phyloP scores from a whole-genome alignment of 192 early-diverging fungal genomes.

The Spizellomyces punctatus region DNA sequence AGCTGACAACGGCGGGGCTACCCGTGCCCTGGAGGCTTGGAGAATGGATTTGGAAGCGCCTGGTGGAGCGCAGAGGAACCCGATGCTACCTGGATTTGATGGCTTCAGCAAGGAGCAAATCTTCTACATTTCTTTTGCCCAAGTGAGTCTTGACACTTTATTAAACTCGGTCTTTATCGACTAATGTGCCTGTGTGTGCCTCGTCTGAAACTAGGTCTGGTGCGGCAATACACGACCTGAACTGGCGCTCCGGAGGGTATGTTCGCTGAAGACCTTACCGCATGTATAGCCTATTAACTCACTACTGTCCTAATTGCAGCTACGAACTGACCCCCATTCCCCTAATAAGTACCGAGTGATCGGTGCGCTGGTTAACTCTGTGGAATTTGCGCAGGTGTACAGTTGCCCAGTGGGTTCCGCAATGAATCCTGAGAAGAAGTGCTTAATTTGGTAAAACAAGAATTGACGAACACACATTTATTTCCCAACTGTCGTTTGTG shows the following conservation, averaged over 20 bases:
- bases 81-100: slow-evolving; percentile 41
- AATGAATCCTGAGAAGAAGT: slow-evolving; percentile 68
- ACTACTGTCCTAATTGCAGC: no score
- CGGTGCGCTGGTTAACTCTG: slow-evolving; percentile 67
- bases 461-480: no score
- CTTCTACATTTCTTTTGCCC: slow-evolving; percentile 48
- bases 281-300: not conserved
- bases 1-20: slow-evolving; percentile 70
- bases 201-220: slow-evolving; percentile 35
- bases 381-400: slow-evolving; percentile 70
- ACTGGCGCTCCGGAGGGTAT: slow-evolving; percentile 26
- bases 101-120: slow-evolving; percentile 44
- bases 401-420: slow-evolving; percentile 57
- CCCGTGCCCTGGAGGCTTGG: slow-evolving; percentile 48
- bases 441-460: slow-evolving; percentile 28
- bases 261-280: no score
- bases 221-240: slow-evolving; percentile 33
- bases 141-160: slow-evolving; percentile 16
- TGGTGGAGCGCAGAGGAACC: slow-evolving; percentile 31
- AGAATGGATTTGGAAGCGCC: not conserved
- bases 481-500: no score
- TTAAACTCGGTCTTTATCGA: slow-evolving; percentile 1
- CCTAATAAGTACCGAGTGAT: slow-evolving; percentile 70
- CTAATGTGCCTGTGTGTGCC: not conserved
- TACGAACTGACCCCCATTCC: slow-evolving; percentile 69